Base-by-base conservation (phyloP, 495 filamentous ascomycete genomes). In the Penicillium bovifimosum region DNA sequence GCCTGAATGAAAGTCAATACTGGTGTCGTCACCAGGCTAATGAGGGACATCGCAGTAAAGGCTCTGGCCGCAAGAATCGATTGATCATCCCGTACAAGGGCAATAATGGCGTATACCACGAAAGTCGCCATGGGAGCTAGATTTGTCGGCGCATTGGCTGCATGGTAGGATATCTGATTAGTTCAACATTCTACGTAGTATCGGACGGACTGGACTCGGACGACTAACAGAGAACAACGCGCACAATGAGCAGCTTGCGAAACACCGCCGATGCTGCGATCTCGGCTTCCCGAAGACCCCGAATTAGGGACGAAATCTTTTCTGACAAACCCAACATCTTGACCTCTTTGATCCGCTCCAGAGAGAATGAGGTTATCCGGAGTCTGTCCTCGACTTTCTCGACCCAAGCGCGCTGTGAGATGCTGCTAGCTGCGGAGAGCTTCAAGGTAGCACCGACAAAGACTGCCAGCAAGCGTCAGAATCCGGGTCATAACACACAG, bases 111-210 rank as follows among this genome's bases (percentile, higher is more conserved):
- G 35, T 70, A 61, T 0, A 74, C 62, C 1, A 62, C 45, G 45
- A 72, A 80, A 1, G 70, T 74, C 13, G 78, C 53, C 10, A 69
- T 60, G 0, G 76, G 73, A 4, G 62, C 65, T 32, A 69, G 50
- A 20, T 57, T 42, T 1, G 31, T 10, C 1, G 60, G 53, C 4
- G 55, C 13, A 41, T 50, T 57, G 1, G 60, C 60, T 63, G n/a
- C n/a, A n/a, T n/a, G n/a, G n/a, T n/a, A n/a, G n/a, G n/a, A n/a
- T n/a, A n/a, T n/a, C n/a, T n/a, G n/a, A n/a, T n/a, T n/a, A n/a
- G n/a, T n/a, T n/a, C n/a, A n/a, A n/a, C n/a, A n/a, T n/a, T n/a
- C n/a, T n/a, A n/a, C n/a, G n/a, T n/a, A n/a, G n/a, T n/a, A n/a
- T n/a, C n/a, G n/a, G n/a, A n/a, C n/a, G n/a, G n/a, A n/a, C n/a